Percentiles rank a stretch among this genome's conserved stretches.
Conservation (phyloP, 768 basidiomycete genomes). For the Termitomyces sp. region DNA sequence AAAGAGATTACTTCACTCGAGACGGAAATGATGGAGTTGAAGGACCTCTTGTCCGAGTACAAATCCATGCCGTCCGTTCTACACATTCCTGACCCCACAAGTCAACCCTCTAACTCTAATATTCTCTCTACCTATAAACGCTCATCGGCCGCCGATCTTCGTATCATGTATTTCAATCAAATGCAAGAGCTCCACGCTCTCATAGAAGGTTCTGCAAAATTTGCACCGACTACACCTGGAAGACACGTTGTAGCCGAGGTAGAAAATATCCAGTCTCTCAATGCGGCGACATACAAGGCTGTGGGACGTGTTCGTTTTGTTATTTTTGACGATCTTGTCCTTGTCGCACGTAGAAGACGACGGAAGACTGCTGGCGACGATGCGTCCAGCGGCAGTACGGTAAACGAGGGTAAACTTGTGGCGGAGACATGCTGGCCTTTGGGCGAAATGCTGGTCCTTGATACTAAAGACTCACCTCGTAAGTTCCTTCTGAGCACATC, state of each 20-base stretch:
- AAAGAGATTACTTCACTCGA: conserved; percentile 96
- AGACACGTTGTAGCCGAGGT: conserved; percentile 88
- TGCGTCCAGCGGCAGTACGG: conserved; percentile 29
- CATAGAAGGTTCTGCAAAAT: conserved; percentile 94
- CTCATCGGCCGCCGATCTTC: conserved; percentile 93
- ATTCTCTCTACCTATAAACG: conserved; percentile 48
- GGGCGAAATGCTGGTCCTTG: conserved; percentile 90
- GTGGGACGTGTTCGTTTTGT: conserved; percentile 86
- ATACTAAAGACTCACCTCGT: conserved; percentile 95
- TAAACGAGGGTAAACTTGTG: conserved; percentile 71
- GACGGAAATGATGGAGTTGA: conserved; percentile 96
- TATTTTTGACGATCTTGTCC: conserved; percentile 84
- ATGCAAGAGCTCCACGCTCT: conserved; percentile 86
- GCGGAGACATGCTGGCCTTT: conserved; percentile 93
- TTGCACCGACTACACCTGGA: conserved; percentile 86
- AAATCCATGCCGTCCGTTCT: conserved; percentile 92
- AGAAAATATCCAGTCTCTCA: conserved; percentile 76
- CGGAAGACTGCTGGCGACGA: conserved; percentile 46
- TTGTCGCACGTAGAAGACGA: conserved; percentile 77
- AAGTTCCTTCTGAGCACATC: conserved; percentile 18
- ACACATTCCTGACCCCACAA: conserved; percentile 81
- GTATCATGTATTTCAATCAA: conserved; percentile 90
- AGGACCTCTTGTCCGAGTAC: conserved; percentile 92
- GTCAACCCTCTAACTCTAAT: conserved; percentile 40
- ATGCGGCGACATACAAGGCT: conserved; percentile 93